phyloP scores from a whole-genome alignment of 2,329 filamentous ascomycete genomes.

The Trichoderma guizhouense region DNA sequence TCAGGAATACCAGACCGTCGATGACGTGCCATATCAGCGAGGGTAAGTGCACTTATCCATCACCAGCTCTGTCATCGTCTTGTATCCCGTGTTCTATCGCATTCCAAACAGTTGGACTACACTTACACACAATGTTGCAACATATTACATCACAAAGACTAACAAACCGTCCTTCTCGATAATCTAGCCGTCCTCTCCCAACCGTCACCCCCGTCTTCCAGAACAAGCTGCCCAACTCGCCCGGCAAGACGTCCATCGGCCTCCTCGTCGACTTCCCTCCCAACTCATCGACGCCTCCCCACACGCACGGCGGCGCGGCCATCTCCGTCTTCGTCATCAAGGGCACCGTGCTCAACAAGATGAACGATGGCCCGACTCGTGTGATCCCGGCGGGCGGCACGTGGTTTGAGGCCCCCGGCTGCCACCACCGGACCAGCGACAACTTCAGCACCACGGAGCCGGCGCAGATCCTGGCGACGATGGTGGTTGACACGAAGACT shows the following conservation, averaged over 20 bases:
- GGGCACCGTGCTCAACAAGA: slow-evolving; percentile 26
- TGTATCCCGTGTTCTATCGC: not conserved
- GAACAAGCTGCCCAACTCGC: slow-evolving; percentile 24
- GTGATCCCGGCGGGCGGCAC: slow-evolving; percentile 23
- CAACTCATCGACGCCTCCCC: slow-evolving; percentile 23
- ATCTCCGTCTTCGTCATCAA: slow-evolving; percentile 21
- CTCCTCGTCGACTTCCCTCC: slow-evolving; percentile 24
- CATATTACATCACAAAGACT: not conserved
- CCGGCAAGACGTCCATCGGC: slow-evolving; percentile 24
- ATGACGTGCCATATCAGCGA: slow-evolving; percentile 7
- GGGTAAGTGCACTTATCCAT: not conserved
- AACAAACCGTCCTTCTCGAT: not conserved
- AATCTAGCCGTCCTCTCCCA: slow-evolving; percentile 1
- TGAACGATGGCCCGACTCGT: slow-evolving; percentile 23
- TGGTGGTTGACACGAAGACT: slow-evolving; percentile 22
- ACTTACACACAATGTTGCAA: not conserved
- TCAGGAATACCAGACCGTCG: not conserved
- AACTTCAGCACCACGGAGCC: slow-evolving; percentile 21
- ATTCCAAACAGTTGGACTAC: not conserved
- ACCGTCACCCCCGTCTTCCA: slow-evolving; percentile 20
- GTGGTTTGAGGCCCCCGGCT: slow-evolving; percentile 25
- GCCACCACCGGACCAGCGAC: slow-evolving; percentile 24
- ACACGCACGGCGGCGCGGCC: slow-evolving; percentile 24
- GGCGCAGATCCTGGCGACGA: slow-evolving; percentile 20
- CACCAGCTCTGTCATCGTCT: not conserved